Base-by-base conservation (phyloP, 345 rosid species). In the Pistacia vera region DNA sequence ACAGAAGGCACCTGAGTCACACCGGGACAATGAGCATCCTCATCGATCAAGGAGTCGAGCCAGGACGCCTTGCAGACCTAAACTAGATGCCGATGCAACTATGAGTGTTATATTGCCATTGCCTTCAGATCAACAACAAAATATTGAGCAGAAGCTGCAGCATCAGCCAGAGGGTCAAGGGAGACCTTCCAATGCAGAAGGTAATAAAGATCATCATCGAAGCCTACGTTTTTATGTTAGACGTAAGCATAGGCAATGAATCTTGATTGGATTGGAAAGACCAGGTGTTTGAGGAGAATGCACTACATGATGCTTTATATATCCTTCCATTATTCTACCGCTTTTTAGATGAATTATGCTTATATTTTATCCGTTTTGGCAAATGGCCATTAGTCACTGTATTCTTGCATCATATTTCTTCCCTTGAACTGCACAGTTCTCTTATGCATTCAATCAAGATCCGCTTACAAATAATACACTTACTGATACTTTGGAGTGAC, bases 131-230 rank as follows among this genome's bases (percentile, higher is more conserved):
- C 68, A 49, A 14, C 48, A 20, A 3, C 14, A 48, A 49, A 25
- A 49, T 18, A 17, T 11, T 11, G 17, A 51, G 16, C 55, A 51
- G 55, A 51, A 51, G 55, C 38, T 22, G 41, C 54, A n/a, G 60
- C 61, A 58, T 66, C 66, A 2, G 63, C 55, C 49, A 12, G 33
- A 48, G 62, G 30, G 10, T 72, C 72, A 9, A 65, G 76, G 66
- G 28, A 71, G 67, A n/a, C 72, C 61, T 25, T 63, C 18, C 17
- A 38, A 66, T 3, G 22, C 13, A 58, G 63, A 55, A 59, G 75
- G 44, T 17, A 33, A 30, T 8, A 20, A 25, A 60, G 22, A 60
- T 60, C 14, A 2, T 59, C 8, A 25, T 25, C 13, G 8, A 18
- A 11, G 22, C 57, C 14, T 10, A 4, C 46, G 44, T 0, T 5